Percentiles rank a stretch among this genome's conserved stretches.
phyloP scores from a whole-genome alignment of 441 rosid genomes.

The Pelargonium fulgidum region DNA sequence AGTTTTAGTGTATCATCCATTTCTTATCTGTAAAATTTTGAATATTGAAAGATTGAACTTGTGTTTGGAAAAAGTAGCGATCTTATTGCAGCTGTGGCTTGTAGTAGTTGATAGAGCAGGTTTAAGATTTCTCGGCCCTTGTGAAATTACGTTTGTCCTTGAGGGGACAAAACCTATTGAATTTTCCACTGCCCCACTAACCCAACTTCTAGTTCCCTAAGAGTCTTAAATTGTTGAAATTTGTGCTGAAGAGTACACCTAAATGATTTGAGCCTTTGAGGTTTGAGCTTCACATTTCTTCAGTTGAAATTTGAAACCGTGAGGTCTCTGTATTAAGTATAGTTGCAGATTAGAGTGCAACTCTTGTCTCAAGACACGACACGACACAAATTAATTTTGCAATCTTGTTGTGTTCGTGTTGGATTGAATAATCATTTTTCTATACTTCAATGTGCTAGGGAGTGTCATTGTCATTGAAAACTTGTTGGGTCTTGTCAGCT shows the following conservation, averaged over 20 bases:
- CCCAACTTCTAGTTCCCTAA: too few relatives aligned
- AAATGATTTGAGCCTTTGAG: not conserved
- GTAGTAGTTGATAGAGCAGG: not conserved
- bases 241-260: not conserved
- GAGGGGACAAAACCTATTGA: not conserved
- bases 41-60: not conserved
- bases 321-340: too few relatives aligned
- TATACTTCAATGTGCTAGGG: too few relatives aligned
- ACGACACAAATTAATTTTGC: too few relatives aligned
- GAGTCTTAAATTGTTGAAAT: too few relatives aligned
- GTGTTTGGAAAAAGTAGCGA: not conserved
- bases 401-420: too few relatives aligned
- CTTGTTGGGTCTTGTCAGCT: too few relatives aligned
- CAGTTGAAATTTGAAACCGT: not conserved
- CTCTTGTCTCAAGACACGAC: too few relatives aligned
- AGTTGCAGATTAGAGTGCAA: too few relatives aligned
- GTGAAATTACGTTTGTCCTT: not conserved
- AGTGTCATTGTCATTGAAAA: too few relatives aligned
- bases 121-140: not conserved
- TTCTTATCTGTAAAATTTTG: not conserved
- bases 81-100: not conserved
- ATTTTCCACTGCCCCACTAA: not conserved
- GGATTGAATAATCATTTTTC: too few relatives aligned
- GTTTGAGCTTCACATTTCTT: too few relatives aligned
- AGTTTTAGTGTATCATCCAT: slow-evolving; percentile 7